Percentiles rank a stretch among this genome's conserved stretches.
These are phyloP conservation scores for Penicillium crustosum DNA, from an alignment of 2,329 filamentous ascomycete genomes.

Conservation along the genomic window DNA sequence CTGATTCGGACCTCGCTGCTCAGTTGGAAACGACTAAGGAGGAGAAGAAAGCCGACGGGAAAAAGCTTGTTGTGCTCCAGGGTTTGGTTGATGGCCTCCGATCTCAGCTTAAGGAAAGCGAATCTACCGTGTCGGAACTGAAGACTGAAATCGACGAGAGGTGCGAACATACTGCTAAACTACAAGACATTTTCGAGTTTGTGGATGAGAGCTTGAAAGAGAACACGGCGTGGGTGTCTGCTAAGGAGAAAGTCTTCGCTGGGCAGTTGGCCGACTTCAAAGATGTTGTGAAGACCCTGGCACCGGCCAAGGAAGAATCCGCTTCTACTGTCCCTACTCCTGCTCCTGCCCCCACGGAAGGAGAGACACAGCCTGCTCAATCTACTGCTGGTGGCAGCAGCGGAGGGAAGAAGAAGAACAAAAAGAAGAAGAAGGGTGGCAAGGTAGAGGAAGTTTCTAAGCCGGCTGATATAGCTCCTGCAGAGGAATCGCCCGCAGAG, in stretches of 20 bases:
- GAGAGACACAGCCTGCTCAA: constrained; percentile 22
- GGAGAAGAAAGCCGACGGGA: constrained; percentile 47
- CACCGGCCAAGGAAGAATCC: constrained; percentile 21
- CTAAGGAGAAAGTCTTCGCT: constrained; percentile 34
- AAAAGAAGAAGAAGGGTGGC: constrained; percentile 81
- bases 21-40: constrained; percentile 39
- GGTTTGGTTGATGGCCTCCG: constrained; percentile 56
- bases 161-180: constrained; percentile 33
- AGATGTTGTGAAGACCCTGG: constrained; percentile 35
- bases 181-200: constrained; percentile 41
- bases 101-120: constrained; percentile 55
- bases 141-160: constrained; percentile 45
- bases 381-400: constrained; percentile 20
- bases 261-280: constrained; percentile 38
- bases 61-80: constrained; percentile 55
- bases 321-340: constrained; percentile 3
- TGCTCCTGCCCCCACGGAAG: constrained; percentile 16
- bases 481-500: constrained; percentile 26
- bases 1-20: constrained; percentile 27
- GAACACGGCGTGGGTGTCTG: constrained; percentile 37
- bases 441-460: constrained; percentile 46
- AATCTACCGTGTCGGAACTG: constrained; percentile 49
- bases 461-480: constrained; percentile 18
- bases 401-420: constrained; percentile 69
- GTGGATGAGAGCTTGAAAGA: constrained; percentile 41